A percentile compares a stretch with the other conserved stretches of the same genome.
phyloP scores from a whole-genome alignment of 345 rosid species.

The Linum lewisii region DNA sequence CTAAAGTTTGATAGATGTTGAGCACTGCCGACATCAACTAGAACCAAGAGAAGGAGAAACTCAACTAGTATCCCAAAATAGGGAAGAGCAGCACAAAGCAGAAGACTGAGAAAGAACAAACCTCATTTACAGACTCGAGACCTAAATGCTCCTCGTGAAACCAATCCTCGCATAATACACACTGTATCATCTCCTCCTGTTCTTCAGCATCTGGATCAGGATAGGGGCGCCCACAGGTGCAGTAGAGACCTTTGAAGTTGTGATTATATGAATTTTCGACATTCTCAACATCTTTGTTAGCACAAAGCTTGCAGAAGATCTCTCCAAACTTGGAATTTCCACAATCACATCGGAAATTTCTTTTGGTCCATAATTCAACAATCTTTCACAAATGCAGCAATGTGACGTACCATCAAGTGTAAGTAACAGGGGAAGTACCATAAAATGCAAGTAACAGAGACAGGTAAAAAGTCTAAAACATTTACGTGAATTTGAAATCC shows the following conservation, averaged over 20 bases:
- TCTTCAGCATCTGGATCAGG: slow-evolving; percentile 89
- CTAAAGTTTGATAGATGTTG: not conserved
- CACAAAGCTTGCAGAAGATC: slow-evolving; percentile 67
- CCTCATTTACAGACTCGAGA: slow-evolving; percentile 49
- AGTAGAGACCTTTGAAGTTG: slow-evolving; percentile 83
- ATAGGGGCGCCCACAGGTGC: slow-evolving; percentile 72
- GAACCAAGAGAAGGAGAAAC: not conserved
- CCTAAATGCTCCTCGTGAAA: slow-evolving; percentile 92
- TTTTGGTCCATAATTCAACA: slow-evolving; percentile 96
- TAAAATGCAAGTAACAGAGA: not conserved
- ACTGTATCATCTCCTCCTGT: slow-evolving; percentile 94
- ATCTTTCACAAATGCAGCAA: slow-evolving; percentile 23
- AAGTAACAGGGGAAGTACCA: not conserved
- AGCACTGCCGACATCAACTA: not conserved
- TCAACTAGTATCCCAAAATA: not conserved
- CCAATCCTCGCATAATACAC: slow-evolving; percentile 97
- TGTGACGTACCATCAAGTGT: not conserved
- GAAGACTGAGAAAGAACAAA: slow-evolving; percentile 16
- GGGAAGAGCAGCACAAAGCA: not conserved
- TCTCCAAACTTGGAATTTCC: slow-evolving; percentile 89
- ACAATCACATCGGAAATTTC: slow-evolving; percentile 84
- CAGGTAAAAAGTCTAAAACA: no score
- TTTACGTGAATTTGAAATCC: no score
- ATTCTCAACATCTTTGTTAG: slow-evolving; percentile 71
- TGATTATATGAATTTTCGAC: slow-evolving; percentile 72